Percentiles rank a stretch among this genome's conserved stretches.
These are phyloP conservation scores for Spirogloea muscicola DNA, from an alignment of 139 green algal genomes.

Conservation along the genomic window DNA sequence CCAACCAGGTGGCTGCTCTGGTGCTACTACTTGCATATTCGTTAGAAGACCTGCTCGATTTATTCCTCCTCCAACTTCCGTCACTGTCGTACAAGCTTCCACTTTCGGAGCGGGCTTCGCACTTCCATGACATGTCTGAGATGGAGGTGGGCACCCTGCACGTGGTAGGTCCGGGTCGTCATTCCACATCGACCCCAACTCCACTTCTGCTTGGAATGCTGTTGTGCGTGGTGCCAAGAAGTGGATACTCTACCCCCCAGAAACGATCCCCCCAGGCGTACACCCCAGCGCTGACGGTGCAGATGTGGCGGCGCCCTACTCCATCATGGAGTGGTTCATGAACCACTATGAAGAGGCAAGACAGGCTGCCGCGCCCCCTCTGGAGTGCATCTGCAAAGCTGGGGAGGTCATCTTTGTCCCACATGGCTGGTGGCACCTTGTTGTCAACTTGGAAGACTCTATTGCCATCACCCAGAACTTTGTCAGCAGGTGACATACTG, in stretches of 20 bases:
- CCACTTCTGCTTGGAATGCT: constrained; percentile 91
- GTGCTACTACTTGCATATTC: too few relatives aligned
- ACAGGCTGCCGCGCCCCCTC: constrained; percentile 5
- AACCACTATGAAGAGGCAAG: constrained; percentile 53
- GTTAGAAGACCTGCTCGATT: too few relatives aligned
- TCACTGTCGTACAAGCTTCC: too few relatives aligned
- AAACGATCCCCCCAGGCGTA: constrained; percentile 78
- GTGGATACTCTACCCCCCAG: constrained; percentile 86
- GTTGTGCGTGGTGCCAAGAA: constrained; percentile 83
- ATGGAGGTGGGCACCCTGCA: too few relatives aligned
- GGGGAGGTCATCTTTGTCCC: constrained; percentile 61
- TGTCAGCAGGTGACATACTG: constrained; percentile 44
- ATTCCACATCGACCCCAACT: constrained; percentile 78
- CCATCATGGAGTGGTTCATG: constrained; percentile 84
- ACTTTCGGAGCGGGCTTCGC: too few relatives aligned
- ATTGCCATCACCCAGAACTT: constrained; percentile 56
- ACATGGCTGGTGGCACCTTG: constrained; percentile 58
- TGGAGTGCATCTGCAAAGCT: constrained; percentile 44
- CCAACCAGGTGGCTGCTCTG: too few relatives aligned
- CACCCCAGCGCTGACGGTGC: constrained; percentile 77
- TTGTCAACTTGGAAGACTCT: constrained; percentile 52
- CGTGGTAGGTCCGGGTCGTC: constrained; percentile 46
- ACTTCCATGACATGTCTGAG: too few relatives aligned
- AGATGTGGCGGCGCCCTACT: constrained; percentile 81
- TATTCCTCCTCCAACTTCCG: too few relatives aligned